Percentiles rank a stretch among this genome's conserved stretches.
Evolutionary conservation across 768 basidiomycete genomes (phyloP).

Genomic region (Mrakia gelida): DNA sequence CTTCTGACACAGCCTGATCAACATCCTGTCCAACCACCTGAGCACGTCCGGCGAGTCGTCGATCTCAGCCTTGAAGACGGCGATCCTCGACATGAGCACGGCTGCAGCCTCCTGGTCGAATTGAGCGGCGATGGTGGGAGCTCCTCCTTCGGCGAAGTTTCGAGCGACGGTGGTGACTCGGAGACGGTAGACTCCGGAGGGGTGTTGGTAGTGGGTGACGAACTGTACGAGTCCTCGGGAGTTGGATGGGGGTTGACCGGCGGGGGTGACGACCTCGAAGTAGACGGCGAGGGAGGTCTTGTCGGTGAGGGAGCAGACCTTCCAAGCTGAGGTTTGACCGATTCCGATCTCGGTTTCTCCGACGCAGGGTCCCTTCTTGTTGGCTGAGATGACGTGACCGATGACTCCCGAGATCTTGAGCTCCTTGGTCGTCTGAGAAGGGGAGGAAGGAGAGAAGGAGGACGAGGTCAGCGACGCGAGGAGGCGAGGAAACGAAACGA

Average conservation of each 20-base stretch:
- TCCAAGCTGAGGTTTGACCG: conserved; percentile 98
- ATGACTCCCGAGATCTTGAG: conserved; percentile 97
- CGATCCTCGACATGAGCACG: conserved; percentile 96
- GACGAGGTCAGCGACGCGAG: background rate
- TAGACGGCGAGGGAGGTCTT: conserved; percentile 86
- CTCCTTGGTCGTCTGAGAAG: conserved; percentile 85
- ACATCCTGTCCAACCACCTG: conserved; percentile 96
- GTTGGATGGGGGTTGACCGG: conserved; percentile 81
- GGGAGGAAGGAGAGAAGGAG: background rate
- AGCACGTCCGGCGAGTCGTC: conserved; percentile 96
- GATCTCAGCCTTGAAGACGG: conserved; percentile 98
- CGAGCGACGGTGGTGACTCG: conserved; percentile 98
- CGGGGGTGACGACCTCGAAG: conserved; percentile 94
- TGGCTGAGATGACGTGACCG: conserved; percentile 93
- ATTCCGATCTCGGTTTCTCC: conserved; percentile 99
- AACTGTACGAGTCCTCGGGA: conserved; percentile 90
- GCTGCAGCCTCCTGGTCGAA: conserved; percentile 99
- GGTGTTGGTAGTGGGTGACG: conserved; percentile 96
- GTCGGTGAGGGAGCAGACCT: conserved; percentile 83
- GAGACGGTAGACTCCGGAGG: conserved; percentile 84
- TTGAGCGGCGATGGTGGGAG: conserved; percentile 81
- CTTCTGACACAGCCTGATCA: conserved; percentile 97
- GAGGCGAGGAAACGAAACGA: background rate
- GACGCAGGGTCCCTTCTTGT: conserved; percentile 92
- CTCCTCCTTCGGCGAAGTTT: conserved; percentile 96